Base-by-base conservation (phyloP, 1,284 basidiomycete genomes). In the Trametes polyzona region DNA sequence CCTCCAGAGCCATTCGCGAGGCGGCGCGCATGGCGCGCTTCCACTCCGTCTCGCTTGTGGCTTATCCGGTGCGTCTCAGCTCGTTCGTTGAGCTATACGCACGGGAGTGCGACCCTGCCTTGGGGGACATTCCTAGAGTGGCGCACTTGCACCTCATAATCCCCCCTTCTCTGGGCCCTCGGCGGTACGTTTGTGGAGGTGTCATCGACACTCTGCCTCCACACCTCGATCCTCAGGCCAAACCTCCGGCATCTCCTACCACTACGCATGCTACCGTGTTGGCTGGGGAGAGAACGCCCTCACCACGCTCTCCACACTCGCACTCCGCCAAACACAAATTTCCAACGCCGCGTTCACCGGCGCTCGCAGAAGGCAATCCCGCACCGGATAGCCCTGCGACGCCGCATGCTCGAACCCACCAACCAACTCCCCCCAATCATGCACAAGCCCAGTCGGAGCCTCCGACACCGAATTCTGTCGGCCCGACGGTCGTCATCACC, bases 11-110 rank as follows among this genome's bases (percentile, higher is more conserved):
- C 14, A 23, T 58, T 8, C 40, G 47, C 4, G 57, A 35, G 4
- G 36, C 27, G 7, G 27, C 52, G 16, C 41, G 26, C 14, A 37
- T 42, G 2, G 19, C n/a, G n/a, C 47, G 57, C 4, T 59, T 55
- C 47, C 48, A 47, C 32, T 51, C 52, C 1, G 27, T 55, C 16
- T 17, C 33, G 2, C 27, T 59, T 7, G n/a, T 7, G 3, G 32
- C 30, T 3, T 8, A 46, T 11, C 7, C 24, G 1, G 19, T 19
- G 3, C 48, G 46, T 16, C 32, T 55, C 14, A 33, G 32, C 17
- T 40, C 57, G 1, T 54, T 59, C 44, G 7, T 55, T n/a, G 9
- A 27, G 2, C 30, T 50, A 2, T 50, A 58, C 19, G 14, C 48
- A 29, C 37, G 9, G 12, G 39, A 46, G 14, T 37, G 55, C 39